Evolutionary conservation across 2,329 filamentous ascomycete species (phyloP).

Genomic region (Trichoderma guizhouense): DNA sequence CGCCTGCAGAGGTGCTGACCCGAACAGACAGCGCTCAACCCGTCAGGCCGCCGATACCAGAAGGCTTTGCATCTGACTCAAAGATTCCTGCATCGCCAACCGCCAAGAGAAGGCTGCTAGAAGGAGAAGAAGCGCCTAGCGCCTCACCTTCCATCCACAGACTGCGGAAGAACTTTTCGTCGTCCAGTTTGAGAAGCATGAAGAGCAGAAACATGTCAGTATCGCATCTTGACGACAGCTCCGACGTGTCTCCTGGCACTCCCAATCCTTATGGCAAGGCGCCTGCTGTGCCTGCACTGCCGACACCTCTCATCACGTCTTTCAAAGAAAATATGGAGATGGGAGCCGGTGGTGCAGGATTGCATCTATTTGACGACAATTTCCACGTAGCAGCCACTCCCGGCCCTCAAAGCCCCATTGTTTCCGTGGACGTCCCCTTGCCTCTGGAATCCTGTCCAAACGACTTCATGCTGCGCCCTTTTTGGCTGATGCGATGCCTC

Average conservation of each 20-base stretch:
- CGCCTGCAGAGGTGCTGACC: background rate
- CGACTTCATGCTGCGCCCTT: slow-evolving; percentile 84
- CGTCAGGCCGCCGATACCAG: slow-evolving; percentile 27
- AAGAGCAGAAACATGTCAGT: slow-evolving; percentile 72
- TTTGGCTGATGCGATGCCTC: slow-evolving; percentile 94
- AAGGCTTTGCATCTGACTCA: slow-evolving; percentile 29
- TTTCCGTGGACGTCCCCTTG: slow-evolving; percentile 64
- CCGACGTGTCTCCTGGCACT: slow-evolving; percentile 69
- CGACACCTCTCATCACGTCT: slow-evolving; percentile 63
- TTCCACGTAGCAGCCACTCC: slow-evolving; percentile 67
- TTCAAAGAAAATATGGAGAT: slow-evolving; percentile 58
- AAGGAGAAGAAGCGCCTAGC: slow-evolving; percentile 42
- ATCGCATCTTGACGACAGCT: slow-evolving; percentile 57
- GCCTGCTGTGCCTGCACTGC: slow-evolving; percentile 55
- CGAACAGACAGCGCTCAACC: slow-evolving; percentile 3
- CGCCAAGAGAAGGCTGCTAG: slow-evolving; percentile 31
- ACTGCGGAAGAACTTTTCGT: slow-evolving; percentile 65
- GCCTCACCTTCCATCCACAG: slow-evolving; percentile 51
- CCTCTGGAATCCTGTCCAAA: slow-evolving; percentile 89
- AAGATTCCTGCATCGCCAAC: slow-evolving; percentile 31
- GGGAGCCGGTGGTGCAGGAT: slow-evolving; percentile 54
- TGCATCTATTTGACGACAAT: slow-evolving; percentile 80
- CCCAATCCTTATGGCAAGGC: slow-evolving; percentile 63
- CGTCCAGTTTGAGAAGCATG: slow-evolving; percentile 66
- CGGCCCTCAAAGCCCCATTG: slow-evolving; percentile 61